These are phyloP conservation scores for Hagleromyces aurorensis DNA, from an alignment of 805 yeast species.

Conservation along the genomic window DNA sequence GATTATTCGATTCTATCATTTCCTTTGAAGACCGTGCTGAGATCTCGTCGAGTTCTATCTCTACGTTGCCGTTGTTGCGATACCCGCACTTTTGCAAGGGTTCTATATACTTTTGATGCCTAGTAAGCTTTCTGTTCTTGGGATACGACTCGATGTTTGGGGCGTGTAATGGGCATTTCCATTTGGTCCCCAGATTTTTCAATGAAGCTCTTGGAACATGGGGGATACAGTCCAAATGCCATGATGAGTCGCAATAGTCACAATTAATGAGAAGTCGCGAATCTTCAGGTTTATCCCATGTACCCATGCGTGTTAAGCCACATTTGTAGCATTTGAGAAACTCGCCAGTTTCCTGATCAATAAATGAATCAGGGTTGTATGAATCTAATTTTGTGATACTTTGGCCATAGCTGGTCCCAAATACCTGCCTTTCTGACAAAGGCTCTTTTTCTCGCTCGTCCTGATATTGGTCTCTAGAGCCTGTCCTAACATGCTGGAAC, in stretches of 20 bases:
- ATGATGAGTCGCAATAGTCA: constrained; percentile 72
- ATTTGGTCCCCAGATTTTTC: constrained; percentile 66
- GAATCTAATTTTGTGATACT: constrained; percentile 26
- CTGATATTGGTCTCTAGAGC: constrained; percentile 63
- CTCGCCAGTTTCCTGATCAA: constrained; percentile 54
- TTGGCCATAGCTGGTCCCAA: constrained; percentile 39
- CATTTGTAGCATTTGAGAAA: constrained; percentile 72
- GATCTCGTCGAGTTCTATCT: constrained; percentile 41
- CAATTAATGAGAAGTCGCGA: constrained; percentile 59
- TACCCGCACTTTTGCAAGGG: constrained; percentile 46
- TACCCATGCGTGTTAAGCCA: constrained; percentile 54
- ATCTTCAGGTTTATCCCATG: constrained; percentile 33
- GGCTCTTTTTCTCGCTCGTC: constrained; percentile 44
- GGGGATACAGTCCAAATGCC: constrained; percentile 83
- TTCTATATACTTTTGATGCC: constrained; percentile 45
- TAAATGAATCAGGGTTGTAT: constrained; percentile 52
- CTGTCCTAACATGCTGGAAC: constrained; percentile 65
- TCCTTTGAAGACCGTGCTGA: constrained; percentile 21
- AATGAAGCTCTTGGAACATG: constrained; percentile 65
- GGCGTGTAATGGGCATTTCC: constrained; percentile 90
- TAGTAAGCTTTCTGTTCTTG: constrained; percentile 39
- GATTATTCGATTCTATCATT: constrained; percentile 13
- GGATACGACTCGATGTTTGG: constrained; percentile 27
- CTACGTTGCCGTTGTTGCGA: constrained; percentile 50
- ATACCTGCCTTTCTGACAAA: constrained; percentile 34